Base-by-base conservation (phyloP, 2,329 filamentous ascomycete genomes). In the Apiospora aurea region DNA sequence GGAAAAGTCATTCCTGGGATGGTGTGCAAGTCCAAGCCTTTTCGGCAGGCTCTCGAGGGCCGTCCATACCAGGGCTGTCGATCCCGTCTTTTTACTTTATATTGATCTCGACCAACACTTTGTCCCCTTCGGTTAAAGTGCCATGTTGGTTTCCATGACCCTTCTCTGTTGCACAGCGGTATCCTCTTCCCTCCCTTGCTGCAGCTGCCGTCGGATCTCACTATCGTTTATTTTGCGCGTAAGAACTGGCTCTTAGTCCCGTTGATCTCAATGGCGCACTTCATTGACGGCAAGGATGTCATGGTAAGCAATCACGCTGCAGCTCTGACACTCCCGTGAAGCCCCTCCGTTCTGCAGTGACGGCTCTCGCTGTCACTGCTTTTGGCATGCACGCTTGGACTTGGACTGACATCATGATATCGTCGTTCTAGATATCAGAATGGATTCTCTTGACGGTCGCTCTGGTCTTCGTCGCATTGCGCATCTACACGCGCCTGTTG, bases 401-500 rank as follows among this genome's bases (percentile, higher is more conserved):
- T 47, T 47, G 46, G 49, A 41, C 71, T 69, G 18, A 75, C 70
- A 18, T 4, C 13, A 41, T 21, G n/a, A 13, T n/a, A 14, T 7
- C 18, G 57, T 2, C 8, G 26, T 44, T 8, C 29, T 49, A 79
- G 79, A 77, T 81, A 72, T 80, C 79, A 34, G 79, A 80, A 80
- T 80, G 78, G 78, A 81, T 81, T 71, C 70, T 80, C 26, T 71
- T 81, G 38, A 72, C 75, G 7, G 70, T 73, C 0, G 72, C 79
- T 2, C 78, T 78, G 53, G 70, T 79, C 18, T 80, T 79, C 44
- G 77, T 80, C 53, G 76, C 70, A 29, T 72, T 80, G 66, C 78
- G 80, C 1, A 34, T 81, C n/a, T 81, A 81, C 29, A 76, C 80
- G 1, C 80, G 80, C 14, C 75, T 81, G 24, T 77, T 79, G 68